Conservation (phyloP, 106 monocot genomes). For the Alisma plantagoaquatica region DNA sequence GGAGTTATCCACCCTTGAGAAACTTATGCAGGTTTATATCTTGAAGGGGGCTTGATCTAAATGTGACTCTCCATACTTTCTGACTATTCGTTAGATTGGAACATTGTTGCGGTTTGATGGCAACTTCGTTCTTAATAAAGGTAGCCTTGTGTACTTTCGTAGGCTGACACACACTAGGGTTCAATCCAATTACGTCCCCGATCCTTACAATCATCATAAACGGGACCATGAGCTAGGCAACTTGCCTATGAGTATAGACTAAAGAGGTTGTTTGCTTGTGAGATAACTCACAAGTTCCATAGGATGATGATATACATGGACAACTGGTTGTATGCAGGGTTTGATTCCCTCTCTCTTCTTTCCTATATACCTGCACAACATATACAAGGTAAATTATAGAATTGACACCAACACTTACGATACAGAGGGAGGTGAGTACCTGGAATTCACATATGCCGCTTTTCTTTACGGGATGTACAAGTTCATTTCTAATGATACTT, state of each 20-base stretch:
- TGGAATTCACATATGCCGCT: too few relatives aligned
- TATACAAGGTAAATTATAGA: constrained; percentile 64
- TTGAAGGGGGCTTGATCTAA: not conserved
- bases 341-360: constrained; percentile 60
- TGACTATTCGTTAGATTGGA: too few relatives aligned
- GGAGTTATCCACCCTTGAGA: constrained; percentile 88
- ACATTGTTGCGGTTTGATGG: not conserved
- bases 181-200: constrained; percentile 55
- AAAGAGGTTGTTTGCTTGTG: not conserved
- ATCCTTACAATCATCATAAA: constrained; percentile 44
- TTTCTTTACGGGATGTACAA: too few relatives aligned
- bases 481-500: too few relatives aligned
- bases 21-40: constrained; percentile 42
- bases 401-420: constrained; percentile 75
- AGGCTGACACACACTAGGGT: constrained; percentile 66
- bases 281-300: too few relatives aligned
- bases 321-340: constrained; percentile 13
- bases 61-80: not conserved
- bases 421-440: constrained; percentile 70
- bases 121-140: too few relatives aligned
- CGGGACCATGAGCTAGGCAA: constrained; percentile 43
- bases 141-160: too few relatives aligned
- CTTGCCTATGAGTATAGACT: constrained; percentile 39
- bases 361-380: constrained; percentile 61
- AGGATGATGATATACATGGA: too few relatives aligned